These are phyloP conservation scores for Cylindrotheca closterium DNA, from an alignment of 108 stramenopile species.

Conservation along the genomic window DNA sequence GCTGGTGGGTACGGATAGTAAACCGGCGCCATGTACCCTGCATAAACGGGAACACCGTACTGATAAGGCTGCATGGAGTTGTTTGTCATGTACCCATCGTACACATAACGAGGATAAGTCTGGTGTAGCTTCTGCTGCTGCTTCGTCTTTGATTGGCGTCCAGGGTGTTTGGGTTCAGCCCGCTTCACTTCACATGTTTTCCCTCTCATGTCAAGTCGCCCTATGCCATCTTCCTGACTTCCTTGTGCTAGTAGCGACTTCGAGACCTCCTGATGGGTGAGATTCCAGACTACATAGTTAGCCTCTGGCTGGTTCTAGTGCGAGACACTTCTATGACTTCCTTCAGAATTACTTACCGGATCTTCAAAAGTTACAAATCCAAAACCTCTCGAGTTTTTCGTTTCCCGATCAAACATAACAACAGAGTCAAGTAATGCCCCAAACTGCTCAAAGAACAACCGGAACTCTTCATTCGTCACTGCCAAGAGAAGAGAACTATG, in stretches of 20 bases:
- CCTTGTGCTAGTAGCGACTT: slow-evolving; percentile 14
- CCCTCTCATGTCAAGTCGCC: slow-evolving; percentile 57
- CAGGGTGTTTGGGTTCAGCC: slow-evolving; percentile 44
- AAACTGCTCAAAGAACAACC: slow-evolving; percentile 69
- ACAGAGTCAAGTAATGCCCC: slow-evolving; percentile 68
- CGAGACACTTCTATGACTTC: too few relatives aligned
- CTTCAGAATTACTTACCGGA: slow-evolving; percentile 25
- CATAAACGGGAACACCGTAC: not conserved
- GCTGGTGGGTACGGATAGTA: not conserved
- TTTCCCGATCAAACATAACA: slow-evolving; percentile 80
- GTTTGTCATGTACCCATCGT: not conserved
- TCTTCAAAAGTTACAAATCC: slow-evolving; percentile 90
- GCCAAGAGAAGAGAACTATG: slow-evolving; percentile 6
- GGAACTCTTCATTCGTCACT: slow-evolving; percentile 70
- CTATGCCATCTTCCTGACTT: slow-evolving; percentile 24
- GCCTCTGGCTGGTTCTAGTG: not conserved
- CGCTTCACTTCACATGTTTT: slow-evolving; percentile 75
- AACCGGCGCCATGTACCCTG: not conserved
- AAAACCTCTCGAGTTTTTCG: slow-evolving; percentile 82
- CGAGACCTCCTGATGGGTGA: slow-evolving; percentile 3
- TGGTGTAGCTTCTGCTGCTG: not conserved
- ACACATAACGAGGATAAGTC: not conserved
- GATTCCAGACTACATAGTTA: too few relatives aligned
- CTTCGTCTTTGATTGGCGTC: not conserved
- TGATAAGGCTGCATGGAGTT: not conserved